phyloP scores from a whole-genome alignment of 1,284 basidiomycete genomes.

The Ceratobasidium sp. region DNA sequence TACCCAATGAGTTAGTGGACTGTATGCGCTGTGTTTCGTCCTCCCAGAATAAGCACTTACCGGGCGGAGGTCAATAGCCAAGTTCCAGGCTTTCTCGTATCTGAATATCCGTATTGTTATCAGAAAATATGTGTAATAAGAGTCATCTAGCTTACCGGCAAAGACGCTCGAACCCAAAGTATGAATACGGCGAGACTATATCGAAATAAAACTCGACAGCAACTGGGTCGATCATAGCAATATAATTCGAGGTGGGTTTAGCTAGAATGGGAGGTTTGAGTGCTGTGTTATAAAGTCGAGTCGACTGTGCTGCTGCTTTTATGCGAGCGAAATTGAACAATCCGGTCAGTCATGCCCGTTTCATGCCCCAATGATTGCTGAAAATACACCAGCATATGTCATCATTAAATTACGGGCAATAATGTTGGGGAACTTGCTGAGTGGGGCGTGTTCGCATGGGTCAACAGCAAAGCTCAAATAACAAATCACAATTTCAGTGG shows the following conservation, averaged over 20 bases:
- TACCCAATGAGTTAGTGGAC: not conserved
- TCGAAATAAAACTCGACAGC: constrained; percentile 24
- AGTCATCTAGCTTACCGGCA: not conserved
- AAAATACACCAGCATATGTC: not conserved
- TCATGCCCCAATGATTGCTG: not conserved
- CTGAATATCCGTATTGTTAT: not conserved
- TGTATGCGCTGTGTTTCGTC: not conserved
- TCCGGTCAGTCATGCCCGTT: constrained; percentile 8
- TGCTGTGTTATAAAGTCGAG: not conserved
- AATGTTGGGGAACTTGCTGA: no score
- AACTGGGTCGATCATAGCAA: not conserved
- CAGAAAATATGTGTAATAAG: not conserved
- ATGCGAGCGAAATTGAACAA: not conserved
- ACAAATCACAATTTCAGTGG: no score
- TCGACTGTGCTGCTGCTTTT: not conserved
- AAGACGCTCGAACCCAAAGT: constrained; percentile 22
- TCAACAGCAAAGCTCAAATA: no score
- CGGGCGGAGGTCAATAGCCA: constrained; percentile 10
- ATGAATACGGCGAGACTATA: constrained; percentile 23
- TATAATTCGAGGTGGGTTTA: not conserved
- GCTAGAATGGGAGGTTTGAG: no score
- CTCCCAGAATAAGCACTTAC: not conserved
- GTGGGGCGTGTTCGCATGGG: no score
- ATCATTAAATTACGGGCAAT: no score
- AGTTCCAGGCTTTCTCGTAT: constrained; percentile 18